phyloP scores from a whole-genome alignment of 2,329 filamentous ascomycete genomes.

The Colletotrichum gloeosporioides region DNA sequence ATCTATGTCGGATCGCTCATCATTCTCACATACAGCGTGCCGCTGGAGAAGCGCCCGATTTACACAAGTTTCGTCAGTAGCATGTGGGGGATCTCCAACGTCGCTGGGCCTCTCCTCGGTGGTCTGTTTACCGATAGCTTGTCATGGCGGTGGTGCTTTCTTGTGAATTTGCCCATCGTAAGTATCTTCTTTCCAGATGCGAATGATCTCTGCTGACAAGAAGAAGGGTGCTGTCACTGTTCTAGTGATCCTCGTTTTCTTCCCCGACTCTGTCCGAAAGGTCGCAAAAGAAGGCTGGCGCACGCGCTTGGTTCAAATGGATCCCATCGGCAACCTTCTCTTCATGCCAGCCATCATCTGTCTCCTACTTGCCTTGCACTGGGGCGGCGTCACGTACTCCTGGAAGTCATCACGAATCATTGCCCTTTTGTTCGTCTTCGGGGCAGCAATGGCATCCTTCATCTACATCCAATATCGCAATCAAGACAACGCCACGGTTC shows the following conservation, averaged over 20 bases:
- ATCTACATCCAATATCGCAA: slow-evolving; percentile 42
- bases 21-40: slow-evolving; percentile 45
- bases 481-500: slow-evolving; percentile 47
- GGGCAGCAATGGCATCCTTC: slow-evolving; percentile 39
- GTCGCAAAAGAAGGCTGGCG: background rate
- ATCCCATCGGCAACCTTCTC: slow-evolving; percentile 31
- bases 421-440: slow-evolving; percentile 54
- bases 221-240: slow-evolving; percentile 37
- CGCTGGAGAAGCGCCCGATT: slow-evolving; percentile 36
- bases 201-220: background rate
- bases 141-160: slow-evolving; percentile 46
- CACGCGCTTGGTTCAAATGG: slow-evolving; percentile 18
- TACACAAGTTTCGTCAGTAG: slow-evolving; percentile 44
- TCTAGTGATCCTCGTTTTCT: slow-evolving; percentile 33
- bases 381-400: slow-evolving; percentile 51
- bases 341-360: slow-evolving; percentile 46
- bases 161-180: slow-evolving; percentile 44
- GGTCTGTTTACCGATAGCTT: slow-evolving; percentile 40
- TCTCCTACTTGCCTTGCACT: slow-evolving; percentile 56
- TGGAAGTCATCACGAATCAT: slow-evolving; percentile 57
- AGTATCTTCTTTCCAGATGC: slow-evolving; percentile 3
- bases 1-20: slow-evolving; percentile 50
- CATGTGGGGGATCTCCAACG: slow-evolving; percentile 52
- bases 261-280: slow-evolving; percentile 20
- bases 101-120: slow-evolving; percentile 38